These are phyloP conservation scores for Serendipita sp. DNA, from an alignment of 768 basidiomycete genomes.

Conservation along the genomic window DNA sequence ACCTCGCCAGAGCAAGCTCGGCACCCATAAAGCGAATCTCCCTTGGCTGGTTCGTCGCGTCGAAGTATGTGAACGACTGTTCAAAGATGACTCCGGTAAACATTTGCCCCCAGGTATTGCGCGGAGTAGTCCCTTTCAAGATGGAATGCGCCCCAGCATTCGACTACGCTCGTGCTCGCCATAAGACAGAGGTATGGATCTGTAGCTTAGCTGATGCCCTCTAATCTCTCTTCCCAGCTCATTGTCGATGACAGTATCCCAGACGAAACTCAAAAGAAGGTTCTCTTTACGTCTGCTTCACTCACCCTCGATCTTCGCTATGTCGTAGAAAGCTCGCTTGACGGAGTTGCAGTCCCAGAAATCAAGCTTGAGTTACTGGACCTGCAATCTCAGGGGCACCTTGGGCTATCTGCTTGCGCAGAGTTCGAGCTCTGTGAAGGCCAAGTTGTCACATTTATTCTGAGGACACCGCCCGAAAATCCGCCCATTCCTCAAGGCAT, in stretches of 20 bases:
- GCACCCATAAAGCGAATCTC: slow-evolving; percentile 43
- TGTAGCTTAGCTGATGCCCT: slow-evolving; percentile 14
- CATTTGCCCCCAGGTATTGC: slow-evolving; percentile 46
- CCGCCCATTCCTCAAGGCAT: slow-evolving; percentile 1
- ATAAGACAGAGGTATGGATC: slow-evolving; percentile 40
- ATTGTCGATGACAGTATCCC: slow-evolving; percentile 14
- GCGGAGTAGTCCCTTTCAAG: slow-evolving; percentile 61
- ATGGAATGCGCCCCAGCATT: slow-evolving; percentile 94
- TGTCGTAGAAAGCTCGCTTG: slow-evolving; percentile 41
- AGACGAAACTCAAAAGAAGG: slow-evolving; percentile 33
- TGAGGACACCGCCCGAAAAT: slow-evolving; percentile 46
- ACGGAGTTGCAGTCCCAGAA: slow-evolving; percentile 33
- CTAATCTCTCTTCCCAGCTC: slow-evolving; percentile 24
- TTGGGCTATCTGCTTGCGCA: slow-evolving; percentile 46
- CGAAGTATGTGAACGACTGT: slow-evolving; percentile 28
- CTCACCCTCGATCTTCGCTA: slow-evolving; percentile 65
- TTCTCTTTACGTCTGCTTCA: slow-evolving; percentile 38
- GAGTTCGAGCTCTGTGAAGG: slow-evolving; percentile 61
- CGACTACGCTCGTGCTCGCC: slow-evolving; percentile 72
- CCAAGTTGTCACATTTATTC: slow-evolving; percentile 76
- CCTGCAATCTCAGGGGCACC: slow-evolving; percentile 52
- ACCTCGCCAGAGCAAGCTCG: slow-evolving; percentile 38
- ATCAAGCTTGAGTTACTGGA: slow-evolving; percentile 48
- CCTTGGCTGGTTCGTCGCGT: slow-evolving; percentile 76
- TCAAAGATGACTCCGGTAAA: slow-evolving; percentile 12